phyloP scores from a whole-genome alignment of 345 rosid species.

The Syzygium grande region DNA sequence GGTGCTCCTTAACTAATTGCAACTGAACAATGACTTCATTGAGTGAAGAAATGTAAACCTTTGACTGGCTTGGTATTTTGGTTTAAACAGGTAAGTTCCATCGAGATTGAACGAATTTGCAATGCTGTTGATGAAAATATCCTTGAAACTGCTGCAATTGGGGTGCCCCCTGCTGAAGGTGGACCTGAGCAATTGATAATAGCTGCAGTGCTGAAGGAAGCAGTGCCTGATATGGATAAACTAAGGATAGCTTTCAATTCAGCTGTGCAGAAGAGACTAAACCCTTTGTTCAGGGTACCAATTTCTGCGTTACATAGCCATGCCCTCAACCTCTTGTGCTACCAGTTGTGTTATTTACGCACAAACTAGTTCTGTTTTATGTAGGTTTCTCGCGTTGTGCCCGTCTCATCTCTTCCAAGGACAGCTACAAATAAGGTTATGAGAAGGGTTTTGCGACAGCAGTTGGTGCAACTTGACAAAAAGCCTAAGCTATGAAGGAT shows the following conservation, averaged over 20 bases:
- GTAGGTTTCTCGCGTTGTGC: constrained; percentile 61
- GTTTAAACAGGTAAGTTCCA: constrained; percentile 68
- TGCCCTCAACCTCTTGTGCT: background rate
- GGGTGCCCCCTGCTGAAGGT: constrained; percentile 82
- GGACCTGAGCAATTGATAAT: constrained; percentile 86
- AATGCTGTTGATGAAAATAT: constrained; percentile 51
- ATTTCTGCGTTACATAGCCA: background rate
- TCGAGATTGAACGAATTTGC: constrained; percentile 87
- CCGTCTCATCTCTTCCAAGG: constrained; percentile 63
- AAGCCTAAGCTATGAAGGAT: constrained; percentile 48
- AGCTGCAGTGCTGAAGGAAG: constrained; percentile 59
- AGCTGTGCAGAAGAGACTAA: constrained; percentile 78
- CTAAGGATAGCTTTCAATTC: constrained; percentile 64
- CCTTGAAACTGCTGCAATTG: constrained; percentile 92
- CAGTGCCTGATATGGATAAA: constrained; percentile 30
- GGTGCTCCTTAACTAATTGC: background rate
- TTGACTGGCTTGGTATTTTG: background rate
- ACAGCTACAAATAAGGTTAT: constrained; percentile 92
- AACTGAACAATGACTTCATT: background rate
- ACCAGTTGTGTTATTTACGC: background rate
- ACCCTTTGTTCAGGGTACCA: constrained; percentile 81
- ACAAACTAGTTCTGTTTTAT: background rate
- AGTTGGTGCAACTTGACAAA: constrained; percentile 31
- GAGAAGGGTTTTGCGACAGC: constrained; percentile 86
- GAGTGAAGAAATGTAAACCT: background rate